Evolutionary conservation across 108 stramenopile species (phyloP).

Genomic region (Seminavis robusta): DNA sequence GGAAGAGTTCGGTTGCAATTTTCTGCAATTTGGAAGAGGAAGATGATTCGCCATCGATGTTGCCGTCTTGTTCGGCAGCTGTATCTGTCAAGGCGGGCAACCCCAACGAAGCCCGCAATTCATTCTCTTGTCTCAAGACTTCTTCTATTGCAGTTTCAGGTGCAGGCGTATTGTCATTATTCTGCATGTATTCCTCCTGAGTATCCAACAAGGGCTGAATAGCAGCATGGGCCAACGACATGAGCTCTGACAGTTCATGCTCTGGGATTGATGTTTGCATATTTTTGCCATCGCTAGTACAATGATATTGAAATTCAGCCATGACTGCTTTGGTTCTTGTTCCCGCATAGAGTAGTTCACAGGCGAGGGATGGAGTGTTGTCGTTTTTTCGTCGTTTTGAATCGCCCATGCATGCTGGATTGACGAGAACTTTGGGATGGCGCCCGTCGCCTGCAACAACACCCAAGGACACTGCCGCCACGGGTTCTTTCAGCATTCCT

Average conservation of each 20-base stretch:
- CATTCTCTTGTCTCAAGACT: conserved; percentile 1
- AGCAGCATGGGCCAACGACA: conserved; percentile 39
- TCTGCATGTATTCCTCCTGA: conserved; percentile 21
- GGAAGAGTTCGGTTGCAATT: conserved; percentile 12
- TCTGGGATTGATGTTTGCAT: too few species aligned
- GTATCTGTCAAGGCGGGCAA: conserved; percentile 10
- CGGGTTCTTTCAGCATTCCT: conserved; percentile 54
- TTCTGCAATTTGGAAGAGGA: too few species aligned
- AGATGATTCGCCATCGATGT: too few species aligned
- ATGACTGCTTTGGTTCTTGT: conserved; percentile 44
- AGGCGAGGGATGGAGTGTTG: background rate
- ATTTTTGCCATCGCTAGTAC: too few species aligned
- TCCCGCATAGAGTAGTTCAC: conserved; percentile 58
- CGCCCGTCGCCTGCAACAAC: conserved; percentile 28
- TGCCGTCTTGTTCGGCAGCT: too few species aligned
- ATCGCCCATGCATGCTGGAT: conserved; percentile 13
- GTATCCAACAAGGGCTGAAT: conserved; percentile 44
- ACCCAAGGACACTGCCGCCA: conserved; percentile 50
- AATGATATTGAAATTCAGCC: conserved; percentile 65
- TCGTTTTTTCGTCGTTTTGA: background rate
- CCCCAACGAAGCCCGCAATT: conserved; percentile 31
- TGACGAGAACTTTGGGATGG: conserved; percentile 20
- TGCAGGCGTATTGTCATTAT: background rate
- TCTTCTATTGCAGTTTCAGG: too few species aligned
- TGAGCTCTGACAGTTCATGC: conserved; percentile 34